Evolutionary conservation across 1,139 yeast species (phyloP), one percentile per base, ranked within the genome.

Genomic region (Taphrina confusa): DNA sequence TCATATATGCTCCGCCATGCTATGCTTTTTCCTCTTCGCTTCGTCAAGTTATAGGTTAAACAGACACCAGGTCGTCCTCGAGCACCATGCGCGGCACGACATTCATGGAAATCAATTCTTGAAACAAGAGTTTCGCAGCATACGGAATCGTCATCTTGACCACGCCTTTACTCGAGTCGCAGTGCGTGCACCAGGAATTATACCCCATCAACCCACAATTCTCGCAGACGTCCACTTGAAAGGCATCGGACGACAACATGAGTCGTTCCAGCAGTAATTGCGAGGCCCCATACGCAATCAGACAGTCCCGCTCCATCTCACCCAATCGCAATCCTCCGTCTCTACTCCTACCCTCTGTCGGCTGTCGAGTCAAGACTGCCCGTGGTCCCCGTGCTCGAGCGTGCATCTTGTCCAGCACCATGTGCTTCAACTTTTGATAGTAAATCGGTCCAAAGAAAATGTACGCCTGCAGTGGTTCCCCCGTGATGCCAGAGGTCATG

Each of bases 231-330:
- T 92, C 97, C 40, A 92, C 97, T 68, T 94, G 97, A 72, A 92
- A 92, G 0, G 97, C 97, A 77, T 92, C 99, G 0, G 97, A 91
- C 42, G 96, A 88, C 61, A 92, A 76, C 99, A 92, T 94, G 69
- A 92, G 80, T 74, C 99, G 84, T 74, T 92, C 99, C 65, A 92
- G 77, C 68, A 92, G 79, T 67, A 92, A 78, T 73, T 92, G 97
- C 2, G 97, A 91, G 0, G 99, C 99, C 71, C 99, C 99, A 70
- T 94, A 92, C 0, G 99, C 99, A 76, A 92, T 94, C 66, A 92
- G 96, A 85, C 98, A 92, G 78, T 92, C 99, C 76, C 98, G 86
- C 75, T 92, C 99, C 99, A 92, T 92, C 76, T 92, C 99, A 68
- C 99, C 99, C 74, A 92, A 80, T 77, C 99, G 86, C 70, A 92